A percentile compares a stretch with the other conserved stretches of the same genome.
These are phyloP conservation scores for Ustulina deusta DNA, from an alignment of 2,329 filamentous ascomycete genomes.

Conservation along the genomic window DNA sequence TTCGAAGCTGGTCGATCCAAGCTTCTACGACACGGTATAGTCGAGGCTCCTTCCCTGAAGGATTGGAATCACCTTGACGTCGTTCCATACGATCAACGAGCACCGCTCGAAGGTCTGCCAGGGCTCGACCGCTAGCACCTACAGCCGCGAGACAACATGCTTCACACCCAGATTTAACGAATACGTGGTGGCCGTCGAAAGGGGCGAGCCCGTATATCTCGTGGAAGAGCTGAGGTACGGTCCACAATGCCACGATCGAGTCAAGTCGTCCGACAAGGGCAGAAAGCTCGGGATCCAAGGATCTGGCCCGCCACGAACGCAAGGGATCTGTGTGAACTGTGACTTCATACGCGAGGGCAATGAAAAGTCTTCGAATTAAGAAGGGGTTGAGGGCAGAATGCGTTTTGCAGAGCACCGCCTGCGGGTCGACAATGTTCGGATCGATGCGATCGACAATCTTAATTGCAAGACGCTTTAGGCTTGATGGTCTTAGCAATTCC, in stretches of 20 bases:
- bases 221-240: constrained; percentile 53
- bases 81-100: constrained; percentile 55
- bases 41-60: constrained; percentile 47
- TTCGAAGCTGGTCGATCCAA: constrained; percentile 56
- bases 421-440: constrained; percentile 45
- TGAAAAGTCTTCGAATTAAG: constrained; percentile 59
- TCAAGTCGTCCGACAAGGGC: constrained; percentile 52
- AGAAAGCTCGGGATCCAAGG: constrained; percentile 38
- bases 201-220: constrained; percentile 50
- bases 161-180: constrained; percentile 58
- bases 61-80: constrained; percentile 15
- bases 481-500: constrained; percentile 47
- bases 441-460: constrained; percentile 49
- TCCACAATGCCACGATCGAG: constrained; percentile 56
- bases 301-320: constrained; percentile 45
- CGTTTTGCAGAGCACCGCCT: constrained; percentile 55
- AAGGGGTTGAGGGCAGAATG: constrained; percentile 58
- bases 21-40: constrained; percentile 57
- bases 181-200: constrained; percentile 48
- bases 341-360: constrained; percentile 57
- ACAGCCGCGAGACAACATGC: constrained; percentile 65
- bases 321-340: constrained; percentile 50
- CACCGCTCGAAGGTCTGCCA: constrained; percentile 61
- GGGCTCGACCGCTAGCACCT: constrained; percentile 56
- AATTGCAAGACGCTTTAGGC: constrained; percentile 51